A percentile compares a stretch with the other conserved stretches of the same genome.
These are phyloP conservation scores for Lepidium sativum DNA, from an alignment of 345 rosid genomes.

Conservation along the genomic window DNA sequence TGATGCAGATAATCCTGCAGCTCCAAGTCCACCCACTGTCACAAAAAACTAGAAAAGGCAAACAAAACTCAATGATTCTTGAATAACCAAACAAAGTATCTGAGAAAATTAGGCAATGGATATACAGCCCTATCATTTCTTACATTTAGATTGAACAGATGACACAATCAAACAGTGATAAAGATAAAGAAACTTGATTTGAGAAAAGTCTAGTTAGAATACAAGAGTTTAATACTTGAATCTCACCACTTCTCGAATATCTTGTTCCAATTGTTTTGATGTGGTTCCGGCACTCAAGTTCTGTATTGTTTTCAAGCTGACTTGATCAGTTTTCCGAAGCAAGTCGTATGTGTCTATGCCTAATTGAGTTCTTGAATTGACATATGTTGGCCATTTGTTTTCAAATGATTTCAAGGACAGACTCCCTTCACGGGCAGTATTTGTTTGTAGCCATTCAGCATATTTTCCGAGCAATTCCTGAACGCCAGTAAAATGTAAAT, in stretches of 20 bases:
- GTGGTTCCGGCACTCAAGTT: constrained; percentile 50
- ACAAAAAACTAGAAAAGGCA: constrained; percentile 50
- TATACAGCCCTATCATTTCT: background rate
- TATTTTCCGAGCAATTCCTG: constrained; percentile 73
- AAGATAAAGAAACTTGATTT: background rate
- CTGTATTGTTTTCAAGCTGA: constrained; percentile 49
- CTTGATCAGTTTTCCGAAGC: constrained; percentile 39
- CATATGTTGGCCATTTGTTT: constrained; percentile 55
- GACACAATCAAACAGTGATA: background rate
- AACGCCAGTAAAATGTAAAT: constrained; percentile 12
- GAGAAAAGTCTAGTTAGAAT: background rate
- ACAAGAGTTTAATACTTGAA: background rate
- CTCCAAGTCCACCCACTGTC: constrained; percentile 87
- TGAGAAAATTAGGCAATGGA: background rate
- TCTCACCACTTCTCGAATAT: constrained; percentile 79
- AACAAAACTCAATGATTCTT: background rate
- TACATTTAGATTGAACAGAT: background rate
- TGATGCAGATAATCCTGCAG: constrained; percentile 86
- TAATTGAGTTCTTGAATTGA: constrained; percentile 30
- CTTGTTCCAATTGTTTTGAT: constrained; percentile 58
- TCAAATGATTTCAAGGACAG: constrained; percentile 61
- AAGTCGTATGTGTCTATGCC: constrained; percentile 40
- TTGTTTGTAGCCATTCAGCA: constrained; percentile 60
- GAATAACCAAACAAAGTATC: background rate
- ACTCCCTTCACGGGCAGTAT: constrained; percentile 52